Conservation (phyloP, 306 rosid genomes). For the Vicia villosa region DNA sequence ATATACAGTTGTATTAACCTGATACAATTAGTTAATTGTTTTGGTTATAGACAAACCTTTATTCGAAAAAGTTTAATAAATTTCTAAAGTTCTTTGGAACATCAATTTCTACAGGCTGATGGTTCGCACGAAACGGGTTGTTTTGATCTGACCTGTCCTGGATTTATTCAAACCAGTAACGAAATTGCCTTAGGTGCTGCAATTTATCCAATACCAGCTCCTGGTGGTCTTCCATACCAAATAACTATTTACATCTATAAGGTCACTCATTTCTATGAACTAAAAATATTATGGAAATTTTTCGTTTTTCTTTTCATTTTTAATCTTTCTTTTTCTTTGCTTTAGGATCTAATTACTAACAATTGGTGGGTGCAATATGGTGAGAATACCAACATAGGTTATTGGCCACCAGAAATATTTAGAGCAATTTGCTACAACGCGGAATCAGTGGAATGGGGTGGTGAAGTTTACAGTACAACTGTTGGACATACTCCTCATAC, state of each 20-base stretch:
- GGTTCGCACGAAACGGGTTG: slow-evolving; percentile 65
- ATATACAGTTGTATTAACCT: slow-evolving; percentile 14
- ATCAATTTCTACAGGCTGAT: slow-evolving; percentile 67
- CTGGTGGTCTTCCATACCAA: slow-evolving; percentile 44
- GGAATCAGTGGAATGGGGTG: slow-evolving; percentile 70
- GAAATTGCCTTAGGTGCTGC: slow-evolving; percentile 60
- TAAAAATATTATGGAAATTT: not conserved
- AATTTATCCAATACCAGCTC: slow-evolving; percentile 45
- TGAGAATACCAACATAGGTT: slow-evolving; percentile 52
- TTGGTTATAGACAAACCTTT: no score
- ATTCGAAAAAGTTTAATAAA: not conserved
- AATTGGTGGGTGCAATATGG: slow-evolving; percentile 78
- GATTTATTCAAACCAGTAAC: slow-evolving; percentile 66
- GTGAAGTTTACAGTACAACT: slow-evolving; percentile 66
- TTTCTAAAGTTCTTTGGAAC: not conserved
- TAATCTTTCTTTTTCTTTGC: not conserved
- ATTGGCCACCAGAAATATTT: slow-evolving; percentile 68
- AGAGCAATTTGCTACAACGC: slow-evolving; percentile 38
- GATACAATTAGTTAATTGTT: no score
- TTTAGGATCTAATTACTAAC: slow-evolving; percentile 54
- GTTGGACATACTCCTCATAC: slow-evolving; percentile 59
- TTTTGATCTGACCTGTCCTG: slow-evolving; percentile 75
- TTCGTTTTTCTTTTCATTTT: no score
- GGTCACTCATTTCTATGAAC: slow-evolving; percentile 34
- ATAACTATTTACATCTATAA: slow-evolving; percentile 47